Conservation (phyloP, 768 basidiomycete species). For the Paxillus ammoniavirescens region DNA sequence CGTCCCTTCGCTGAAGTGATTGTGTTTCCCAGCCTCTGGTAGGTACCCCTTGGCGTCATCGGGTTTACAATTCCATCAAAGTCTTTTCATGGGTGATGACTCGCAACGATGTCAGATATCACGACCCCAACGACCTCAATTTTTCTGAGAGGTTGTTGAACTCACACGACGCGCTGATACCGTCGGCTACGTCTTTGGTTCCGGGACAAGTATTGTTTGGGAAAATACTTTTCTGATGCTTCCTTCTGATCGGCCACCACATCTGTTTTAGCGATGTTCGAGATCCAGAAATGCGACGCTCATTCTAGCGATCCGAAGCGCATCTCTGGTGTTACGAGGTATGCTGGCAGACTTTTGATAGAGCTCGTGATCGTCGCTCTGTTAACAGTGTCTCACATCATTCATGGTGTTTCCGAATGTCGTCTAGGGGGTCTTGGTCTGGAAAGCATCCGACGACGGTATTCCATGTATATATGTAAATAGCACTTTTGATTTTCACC, state of each 20-base stretch:
- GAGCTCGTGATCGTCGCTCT: neutral
- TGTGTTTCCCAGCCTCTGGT: constrained; percentile 30
- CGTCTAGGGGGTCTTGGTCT: neutral
- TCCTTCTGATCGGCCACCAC: constrained; percentile 2
- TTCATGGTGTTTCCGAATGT: neutral
- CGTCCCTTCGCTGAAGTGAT: constrained; percentile 18
- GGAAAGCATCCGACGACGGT: neutral
- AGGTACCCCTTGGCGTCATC: neutral
- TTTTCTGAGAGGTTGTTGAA: constrained; percentile 37
- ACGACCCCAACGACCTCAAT: constrained; percentile 33
- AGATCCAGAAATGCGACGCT: neutral
- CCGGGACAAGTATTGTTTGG: constrained; percentile 4
- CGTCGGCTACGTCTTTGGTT: constrained; percentile 1
- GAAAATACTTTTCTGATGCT: constrained; percentile 2
- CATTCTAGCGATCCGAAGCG: neutral
- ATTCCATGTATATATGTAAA: neutral
- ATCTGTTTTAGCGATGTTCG: neutral
- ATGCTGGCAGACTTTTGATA: neutral
- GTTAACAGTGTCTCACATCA: neutral
- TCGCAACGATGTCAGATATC: constrained; percentile 32
- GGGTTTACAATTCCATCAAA: neutral
- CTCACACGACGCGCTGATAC: neutral
- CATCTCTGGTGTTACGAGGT: neutral
- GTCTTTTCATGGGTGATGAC: constrained; percentile 31
- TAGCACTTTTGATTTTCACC: too few relatives aligned